phyloP scores from a whole-genome alignment of 345 rosid species.

The Ailanthus altissimus region DNA sequence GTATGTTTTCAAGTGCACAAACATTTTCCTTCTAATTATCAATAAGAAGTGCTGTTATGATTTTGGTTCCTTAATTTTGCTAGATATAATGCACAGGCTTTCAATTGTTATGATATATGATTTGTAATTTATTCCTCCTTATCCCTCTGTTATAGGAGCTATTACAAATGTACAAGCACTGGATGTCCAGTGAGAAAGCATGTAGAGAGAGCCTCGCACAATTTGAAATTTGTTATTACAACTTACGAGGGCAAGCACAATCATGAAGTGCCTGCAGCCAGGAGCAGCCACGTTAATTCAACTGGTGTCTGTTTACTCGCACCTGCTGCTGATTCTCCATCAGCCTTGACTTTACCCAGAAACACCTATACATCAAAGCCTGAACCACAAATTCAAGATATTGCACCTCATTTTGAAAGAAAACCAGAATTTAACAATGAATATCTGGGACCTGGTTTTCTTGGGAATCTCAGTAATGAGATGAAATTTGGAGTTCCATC shows the following conservation, averaged over 20 bases:
- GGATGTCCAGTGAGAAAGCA: constrained; percentile 69
- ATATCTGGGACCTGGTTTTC: constrained; percentile 37
- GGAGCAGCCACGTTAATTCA: constrained; percentile 41
- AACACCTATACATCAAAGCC: constrained; percentile 33
- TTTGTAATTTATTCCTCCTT: neutral
- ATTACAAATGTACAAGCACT: constrained; percentile 68
- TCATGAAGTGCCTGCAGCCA: constrained; percentile 69
- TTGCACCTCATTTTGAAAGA: constrained; percentile 35
- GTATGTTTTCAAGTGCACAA: neutral
- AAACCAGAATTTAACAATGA: constrained; percentile 42
- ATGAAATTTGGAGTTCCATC: constrained; percentile 45
- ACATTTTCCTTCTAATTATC: too few relatives aligned
- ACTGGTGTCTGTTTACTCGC: constrained; percentile 25
- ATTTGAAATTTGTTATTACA: constrained; percentile 55
- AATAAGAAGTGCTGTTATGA: too few relatives aligned
- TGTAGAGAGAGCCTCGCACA: constrained; percentile 69
- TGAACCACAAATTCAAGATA: constrained; percentile 44
- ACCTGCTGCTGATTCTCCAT: constrained; percentile 27
- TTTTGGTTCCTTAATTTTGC: too few relatives aligned
- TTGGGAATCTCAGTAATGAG: constrained; percentile 43
- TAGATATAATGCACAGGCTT: neutral
- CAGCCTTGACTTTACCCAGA: constrained; percentile 33
- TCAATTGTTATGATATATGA: neutral
- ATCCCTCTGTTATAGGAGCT: constrained; percentile 49
- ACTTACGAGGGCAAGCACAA: constrained; percentile 75